These are phyloP conservation scores for Leccinum griseonigrum DNA, from an alignment of 1,284 basidiomycete species.

Conservation along the genomic window DNA sequence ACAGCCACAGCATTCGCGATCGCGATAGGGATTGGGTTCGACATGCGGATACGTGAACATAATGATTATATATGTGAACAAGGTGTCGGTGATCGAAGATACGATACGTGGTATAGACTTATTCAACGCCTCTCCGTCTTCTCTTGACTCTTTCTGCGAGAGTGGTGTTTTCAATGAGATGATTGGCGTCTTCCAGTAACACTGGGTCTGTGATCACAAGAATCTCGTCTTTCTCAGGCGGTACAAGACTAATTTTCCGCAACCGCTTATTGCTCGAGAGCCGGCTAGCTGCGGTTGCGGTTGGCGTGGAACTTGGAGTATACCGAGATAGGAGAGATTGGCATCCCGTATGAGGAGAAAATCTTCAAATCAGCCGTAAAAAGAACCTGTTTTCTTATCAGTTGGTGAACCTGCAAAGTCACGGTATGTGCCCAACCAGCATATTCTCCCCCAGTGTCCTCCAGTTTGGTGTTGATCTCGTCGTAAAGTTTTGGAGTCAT, in stretches of 20 bases:
- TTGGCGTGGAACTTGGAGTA: neutral
- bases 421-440: neutral
- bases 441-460: neutral
- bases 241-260: neutral
- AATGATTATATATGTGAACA: conserved; percentile 16
- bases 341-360: neutral
- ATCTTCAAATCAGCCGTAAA: neutral
- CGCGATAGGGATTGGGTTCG: too few species aligned
- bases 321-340: neutral
- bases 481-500: conserved; percentile 55
- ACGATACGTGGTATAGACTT: neutral
- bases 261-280: neutral
- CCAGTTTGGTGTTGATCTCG: neutral
- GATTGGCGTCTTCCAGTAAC: neutral
- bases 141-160: neutral
- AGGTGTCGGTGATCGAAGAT: neutral
- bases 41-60: too few species aligned
- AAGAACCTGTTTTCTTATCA: neutral
- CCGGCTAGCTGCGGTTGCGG: neutral
- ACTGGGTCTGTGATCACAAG: neutral
- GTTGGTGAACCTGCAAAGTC: neutral
- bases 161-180: neutral
- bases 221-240: neutral
- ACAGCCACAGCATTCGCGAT: neutral
- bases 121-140: neutral